Conservation (phyloP, 2,329 filamentous ascomycete genomes). For the Lachnellula subtilissima region DNA sequence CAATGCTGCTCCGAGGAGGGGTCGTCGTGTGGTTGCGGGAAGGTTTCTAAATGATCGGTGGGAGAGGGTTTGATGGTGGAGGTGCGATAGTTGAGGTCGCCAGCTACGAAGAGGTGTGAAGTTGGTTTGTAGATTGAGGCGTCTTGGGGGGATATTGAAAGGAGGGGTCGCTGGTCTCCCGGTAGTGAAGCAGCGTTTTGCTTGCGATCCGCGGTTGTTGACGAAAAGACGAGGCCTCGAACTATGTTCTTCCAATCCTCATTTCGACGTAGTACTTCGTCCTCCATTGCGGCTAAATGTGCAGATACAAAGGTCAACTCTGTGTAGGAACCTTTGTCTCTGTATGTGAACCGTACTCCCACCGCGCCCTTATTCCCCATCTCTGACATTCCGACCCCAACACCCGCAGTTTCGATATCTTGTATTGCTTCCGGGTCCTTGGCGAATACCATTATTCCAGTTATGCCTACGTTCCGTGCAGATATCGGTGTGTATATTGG, state of each 20-base stretch:
- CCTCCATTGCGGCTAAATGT: slow-evolving; percentile 86
- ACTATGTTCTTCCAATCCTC: slow-evolving; percentile 85
- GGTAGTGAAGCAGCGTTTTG: slow-evolving; percentile 15
- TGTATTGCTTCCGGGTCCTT: slow-evolving; percentile 56
- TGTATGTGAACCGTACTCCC: slow-evolving; percentile 66
- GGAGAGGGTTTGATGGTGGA: slow-evolving; percentile 58
- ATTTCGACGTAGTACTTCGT: slow-evolving; percentile 69
- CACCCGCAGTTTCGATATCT: slow-evolving; percentile 69
- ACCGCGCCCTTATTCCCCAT: slow-evolving; percentile 97
- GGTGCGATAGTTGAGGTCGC: slow-evolving; percentile 94
- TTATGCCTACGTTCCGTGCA: slow-evolving; percentile 79
- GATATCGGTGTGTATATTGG: slow-evolving; percentile 65
- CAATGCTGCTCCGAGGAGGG: slow-evolving; percentile 56
- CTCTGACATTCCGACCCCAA: slow-evolving; percentile 77
- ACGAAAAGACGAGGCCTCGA: slow-evolving; percentile 69
- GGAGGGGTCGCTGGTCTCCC: slow-evolving; percentile 39
- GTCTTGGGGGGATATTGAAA: slow-evolving; percentile 36
- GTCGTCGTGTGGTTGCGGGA: slow-evolving; percentile 56
- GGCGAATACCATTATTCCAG: slow-evolving; percentile 80
- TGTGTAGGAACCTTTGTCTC: slow-evolving; percentile 38
- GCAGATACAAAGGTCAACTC: slow-evolving; percentile 82
- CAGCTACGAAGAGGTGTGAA: slow-evolving; percentile 78
- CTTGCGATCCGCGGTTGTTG: slow-evolving; percentile 28
- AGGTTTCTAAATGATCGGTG: slow-evolving; percentile 46
- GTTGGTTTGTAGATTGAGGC: slow-evolving; percentile 68